Evolutionary conservation across 2,329 filamentous ascomycete species (phyloP).

Genomic region (Fusarium liriodendri): DNA sequence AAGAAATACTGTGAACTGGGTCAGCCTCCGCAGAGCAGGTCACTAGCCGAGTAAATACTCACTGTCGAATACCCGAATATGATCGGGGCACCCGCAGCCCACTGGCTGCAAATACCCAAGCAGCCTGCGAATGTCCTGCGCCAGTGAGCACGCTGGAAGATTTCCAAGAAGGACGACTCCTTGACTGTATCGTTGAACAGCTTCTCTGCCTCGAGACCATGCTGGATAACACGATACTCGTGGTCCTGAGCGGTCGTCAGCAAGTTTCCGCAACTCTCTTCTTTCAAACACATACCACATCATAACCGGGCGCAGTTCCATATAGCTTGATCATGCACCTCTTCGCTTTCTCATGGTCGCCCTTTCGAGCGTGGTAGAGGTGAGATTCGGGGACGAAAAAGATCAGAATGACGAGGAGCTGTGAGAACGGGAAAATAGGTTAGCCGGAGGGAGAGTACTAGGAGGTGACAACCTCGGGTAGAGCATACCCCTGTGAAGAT

Average conservation of each 20-base stretch:
- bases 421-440: background rate
- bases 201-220: background rate
- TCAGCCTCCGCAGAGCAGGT: background rate
- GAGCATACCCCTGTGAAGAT: background rate
- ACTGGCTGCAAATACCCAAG: conserved; percentile 25
- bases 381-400: background rate
- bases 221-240: background rate
- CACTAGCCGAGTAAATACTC: background rate
- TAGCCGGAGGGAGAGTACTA: background rate
- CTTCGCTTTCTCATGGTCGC: background rate
- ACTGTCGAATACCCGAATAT: conserved; percentile 14
- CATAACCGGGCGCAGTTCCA: background rate
- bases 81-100: conserved; percentile 18
- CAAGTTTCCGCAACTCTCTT: background rate
- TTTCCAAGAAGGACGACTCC: conserved; percentile 13
- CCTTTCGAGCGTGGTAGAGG: background rate
- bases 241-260: background rate
- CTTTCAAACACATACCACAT: background rate
- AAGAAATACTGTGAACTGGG: background rate
- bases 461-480: background rate
- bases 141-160: conserved; percentile 15
- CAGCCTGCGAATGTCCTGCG: conserved; percentile 18
- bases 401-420: background rate
- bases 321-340: background rate
- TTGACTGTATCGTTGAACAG: background rate